A percentile compares a stretch with the other conserved stretches of the same genome.
Conservation (phyloP, 805 yeast species). For the Metschnikowia drakensbergensis region DNA sequence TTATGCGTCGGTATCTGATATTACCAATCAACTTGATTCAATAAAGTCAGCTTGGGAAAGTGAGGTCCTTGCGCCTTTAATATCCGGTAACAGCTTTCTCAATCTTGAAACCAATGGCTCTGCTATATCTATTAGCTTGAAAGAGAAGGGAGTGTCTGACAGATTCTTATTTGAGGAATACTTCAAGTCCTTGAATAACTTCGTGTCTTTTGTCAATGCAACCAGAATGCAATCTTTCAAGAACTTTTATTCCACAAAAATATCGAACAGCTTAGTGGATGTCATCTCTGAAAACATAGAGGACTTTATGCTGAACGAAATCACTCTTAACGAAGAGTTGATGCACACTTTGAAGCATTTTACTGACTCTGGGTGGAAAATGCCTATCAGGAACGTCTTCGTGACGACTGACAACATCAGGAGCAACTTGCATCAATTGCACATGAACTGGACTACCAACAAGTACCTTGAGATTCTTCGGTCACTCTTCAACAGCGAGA, state of each 20-base stretch:
- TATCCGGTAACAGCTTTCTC: constrained; percentile 8
- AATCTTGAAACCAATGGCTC: constrained; percentile 5
- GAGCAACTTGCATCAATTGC: constrained; percentile 25
- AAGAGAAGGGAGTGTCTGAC: not conserved
- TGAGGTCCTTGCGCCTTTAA: constrained; percentile 12
- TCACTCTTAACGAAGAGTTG: constrained; percentile 19
- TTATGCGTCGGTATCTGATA: constrained; percentile 10
- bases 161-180: constrained; percentile 8
- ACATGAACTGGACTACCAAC: constrained; percentile 31
- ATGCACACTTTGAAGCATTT: constrained; percentile 18
- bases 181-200: constrained; percentile 24
- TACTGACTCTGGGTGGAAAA: constrained; percentile 23
- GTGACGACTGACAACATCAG: constrained; percentile 17
- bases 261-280: constrained; percentile 28
- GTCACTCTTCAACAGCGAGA: constrained; percentile 14
- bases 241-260: constrained; percentile 24
- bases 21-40: constrained; percentile 6
- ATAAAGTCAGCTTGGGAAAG: constrained; percentile 13
- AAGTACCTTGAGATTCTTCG: constrained; percentile 31
- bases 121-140: not conserved
- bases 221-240: constrained; percentile 22
- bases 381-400: constrained; percentile 20
- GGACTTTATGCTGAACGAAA: constrained; percentile 17
- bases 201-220: constrained; percentile 30
- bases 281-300: constrained; percentile 30